These are phyloP conservation scores for Coniochaeta sp. DNA, from an alignment of 2,329 filamentous ascomycete species.

Conservation along the genomic window DNA sequence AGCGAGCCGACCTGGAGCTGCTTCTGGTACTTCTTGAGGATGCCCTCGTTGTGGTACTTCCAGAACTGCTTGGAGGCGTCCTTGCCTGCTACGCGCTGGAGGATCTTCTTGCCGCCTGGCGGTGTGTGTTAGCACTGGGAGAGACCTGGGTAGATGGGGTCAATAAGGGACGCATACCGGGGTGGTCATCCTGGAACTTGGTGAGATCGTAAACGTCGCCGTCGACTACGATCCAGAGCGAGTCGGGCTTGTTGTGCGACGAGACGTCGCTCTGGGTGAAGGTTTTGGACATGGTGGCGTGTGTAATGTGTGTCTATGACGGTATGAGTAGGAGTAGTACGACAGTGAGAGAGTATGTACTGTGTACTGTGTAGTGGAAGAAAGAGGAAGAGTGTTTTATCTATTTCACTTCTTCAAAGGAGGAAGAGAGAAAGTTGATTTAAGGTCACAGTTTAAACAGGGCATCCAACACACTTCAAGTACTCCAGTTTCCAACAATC, in stretches of 20 bases:
- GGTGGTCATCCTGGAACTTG: slow-evolving; percentile 79
- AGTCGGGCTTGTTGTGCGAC: slow-evolving; percentile 81
- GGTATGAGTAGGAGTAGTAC: slow-evolving; percentile 4
- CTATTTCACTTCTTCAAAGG: too few relatives aligned
- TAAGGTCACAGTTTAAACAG: too few relatives aligned
- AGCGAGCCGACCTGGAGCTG: slow-evolving; percentile 80
- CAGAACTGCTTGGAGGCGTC: slow-evolving; percentile 62
- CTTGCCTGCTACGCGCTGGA: slow-evolving; percentile 57
- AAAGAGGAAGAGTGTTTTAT: too few relatives aligned
- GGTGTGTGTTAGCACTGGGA: not conserved
- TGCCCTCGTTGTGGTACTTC: slow-evolving; percentile 77
- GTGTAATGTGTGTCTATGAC: slow-evolving; percentile 4
- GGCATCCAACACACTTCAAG: too few relatives aligned
- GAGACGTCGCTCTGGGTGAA: slow-evolving; percentile 83
- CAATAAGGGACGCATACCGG: slow-evolving; percentile 48
- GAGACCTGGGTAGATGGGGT: not conserved
- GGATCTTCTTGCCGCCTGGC: slow-evolving; percentile 58
- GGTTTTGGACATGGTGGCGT: slow-evolving; percentile 69
- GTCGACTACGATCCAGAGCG: slow-evolving; percentile 85
- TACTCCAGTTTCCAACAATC: too few relatives aligned
- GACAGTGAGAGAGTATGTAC: not conserved
- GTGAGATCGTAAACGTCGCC: slow-evolving; percentile 95
- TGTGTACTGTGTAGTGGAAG: too few relatives aligned
- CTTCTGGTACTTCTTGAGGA: slow-evolving; percentile 78
- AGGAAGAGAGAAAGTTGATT: not conserved